Evolutionary conservation across 192 early-diverging fungal species (phyloP), one percentile per base, ranked within the genome.

Genomic region (Funneliformis geosporum): DNA sequence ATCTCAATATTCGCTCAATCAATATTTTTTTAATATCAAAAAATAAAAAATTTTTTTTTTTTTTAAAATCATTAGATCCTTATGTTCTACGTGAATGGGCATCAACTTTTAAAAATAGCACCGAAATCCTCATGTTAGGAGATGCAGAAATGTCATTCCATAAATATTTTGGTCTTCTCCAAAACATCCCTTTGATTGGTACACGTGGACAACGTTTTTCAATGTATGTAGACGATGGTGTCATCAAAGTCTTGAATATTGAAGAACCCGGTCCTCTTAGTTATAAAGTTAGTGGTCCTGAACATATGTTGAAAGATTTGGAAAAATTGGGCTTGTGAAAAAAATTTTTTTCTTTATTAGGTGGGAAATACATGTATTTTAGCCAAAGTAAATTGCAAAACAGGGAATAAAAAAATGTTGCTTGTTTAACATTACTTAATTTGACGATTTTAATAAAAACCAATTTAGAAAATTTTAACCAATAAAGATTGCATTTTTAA

Each of bases 71-170:
- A 33, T 46, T 75, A 80, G 79, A 80, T 47, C 73, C 79, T 6
- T 80, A 76, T 43, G 79, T 80, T 5, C 23, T 80, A 28, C 59
- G 79, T 39, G 69, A 80, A 47, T 80, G 79, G 79, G 70, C 73
- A 23, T 2, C n/a, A 8, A 23, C 27, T 9, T 59, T 1, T 25
- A 71, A 80, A 6, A 33, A 6, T 16, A 38, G 10, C 21, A 8
- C 27, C 25, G 75, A 80, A 55, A n/a, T 80, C 8, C 28, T 75
- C 16, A 80, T 80, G 79, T 60, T 80, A 33, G 6, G 75, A 5
- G 79, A 80, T 50, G 79, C 73, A 8, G 71, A 66, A 27, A 18
- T 8, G 40, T 28, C 42, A 21, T 80, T 80, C 16, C 79, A 80
- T 47, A 2, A 1, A 25, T 40, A n/a, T 7, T 59, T 75, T 5